Base-by-base conservation (phyloP, 2,329 filamentous ascomycete species). In the Magnaporthiopsis poae region DNA sequence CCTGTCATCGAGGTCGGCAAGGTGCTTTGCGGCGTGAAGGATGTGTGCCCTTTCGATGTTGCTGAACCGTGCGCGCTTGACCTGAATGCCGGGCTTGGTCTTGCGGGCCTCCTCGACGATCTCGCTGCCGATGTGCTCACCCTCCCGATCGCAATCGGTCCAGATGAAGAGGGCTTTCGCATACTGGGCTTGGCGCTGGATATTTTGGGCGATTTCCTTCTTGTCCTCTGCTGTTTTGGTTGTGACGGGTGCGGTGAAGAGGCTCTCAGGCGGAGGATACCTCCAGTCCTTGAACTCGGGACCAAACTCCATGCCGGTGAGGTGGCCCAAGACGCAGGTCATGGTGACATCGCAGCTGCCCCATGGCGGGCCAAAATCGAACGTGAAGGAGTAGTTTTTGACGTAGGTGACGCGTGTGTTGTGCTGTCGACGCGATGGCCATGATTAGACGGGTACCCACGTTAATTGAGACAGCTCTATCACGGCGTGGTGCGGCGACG, bases 61-160 rank as follows among this genome's bases (percentile, higher is more conserved):
- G 80, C 92, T 98, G 78, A 99, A 99, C 68, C 82, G 89, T 18
- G 95, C 95, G 72, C 95, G 85, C 74, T 91, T 95, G 67, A 97
- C 86, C 68, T 92, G 83, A 60, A 99, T 87, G 1, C 81, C 80
- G 12, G 82, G 77, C 69, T 97, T 98, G 12, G 86, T 88, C 72
- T 87, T 87, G 62, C 82, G 80, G 5, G 95, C 95, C 67, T 94
- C 89, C 65, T 90, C 85, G 61, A 92, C 88, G 68, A 99, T 94
- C 76, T 99, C 94, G 59, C 90, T 84, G 8, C 95, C 95, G 71
- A 99, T 99, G 74, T 98, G 90, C 76, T 99, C 95, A 52, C 95
- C 95, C 81, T 99, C 95, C 66, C 93, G 88, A 81, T 99, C 95
- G 77, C 95, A 98, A 82, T 99, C 95, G 0, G 95, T 99, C 95